Base-by-base conservation (phyloP, 352 stramenopile genomes). In the Phytophthora brassicae region DNA sequence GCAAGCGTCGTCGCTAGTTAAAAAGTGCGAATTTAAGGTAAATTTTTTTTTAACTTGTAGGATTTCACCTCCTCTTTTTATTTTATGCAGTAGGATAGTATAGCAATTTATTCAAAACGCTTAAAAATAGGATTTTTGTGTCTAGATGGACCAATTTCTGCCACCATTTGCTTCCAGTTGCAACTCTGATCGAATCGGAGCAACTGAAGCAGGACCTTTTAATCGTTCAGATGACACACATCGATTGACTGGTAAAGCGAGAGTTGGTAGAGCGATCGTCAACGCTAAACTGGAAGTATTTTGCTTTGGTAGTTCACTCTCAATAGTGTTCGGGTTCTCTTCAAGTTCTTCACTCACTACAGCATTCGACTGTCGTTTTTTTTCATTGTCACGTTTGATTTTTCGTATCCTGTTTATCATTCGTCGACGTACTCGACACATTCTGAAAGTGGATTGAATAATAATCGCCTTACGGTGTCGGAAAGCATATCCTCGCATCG, bases 381-480 rank as follows among this genome's bases (percentile, higher is more conserved):
- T 22, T 51, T 56, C 50, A 19, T 19, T 56, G 12, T 38, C 23
- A 1, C 44, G 66, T 14, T 41, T 61, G 11, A 54, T 54, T 49
- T 46, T 63, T 52, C 54, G 41, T 50, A 47, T 66, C 45, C 45
- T 66, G 19, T 29, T 59, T 0, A n/a, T 26, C 17, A 58, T 66
- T 4, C 65, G 65, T 39, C 65, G 60, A 28, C 56, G 45, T 0
- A 87, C 63, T 13, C 82, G 80, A 14, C 78, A 88, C 78, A 86
- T 89, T 14, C 77, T 68, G 39, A 89, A 94, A 1, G 57, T 35
- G 2, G 81, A 76, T 49, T 94, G 85, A 33, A 94, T 84, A 20
- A 68, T 72, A 31, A 94, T 65, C 3, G 79, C 74, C 5, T 75
- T 74, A 9, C 77, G 75, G 50, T 91, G 79, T 6, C 81, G 81